Evolutionary conservation across 1,139 yeast genomes (phyloP), one percentile per base, ranked within the genome.

Genomic region (Blastobotrys arbuscula): DNA sequence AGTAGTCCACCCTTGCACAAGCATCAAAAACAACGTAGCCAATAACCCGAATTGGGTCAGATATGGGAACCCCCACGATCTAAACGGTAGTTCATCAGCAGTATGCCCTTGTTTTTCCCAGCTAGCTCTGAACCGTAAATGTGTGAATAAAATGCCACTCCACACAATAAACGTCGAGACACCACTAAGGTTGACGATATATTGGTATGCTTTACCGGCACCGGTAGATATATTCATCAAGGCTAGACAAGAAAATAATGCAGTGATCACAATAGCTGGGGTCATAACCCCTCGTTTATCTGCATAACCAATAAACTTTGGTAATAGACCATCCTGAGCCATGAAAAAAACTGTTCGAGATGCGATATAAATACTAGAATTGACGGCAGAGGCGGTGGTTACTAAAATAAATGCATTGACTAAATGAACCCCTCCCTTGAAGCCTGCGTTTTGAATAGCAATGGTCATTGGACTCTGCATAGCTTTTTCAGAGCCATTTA

Each of bases 101-200:
- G 74, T 58, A 42, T 69, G 63, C 15, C 82, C 82, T 51, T 77
- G 81, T 1, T 59, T 53, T 10, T 60, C 56, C 79, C 78, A 74
- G 1, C 80, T 82, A 21, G 61, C 57, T 50, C 83, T 70, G 63
- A 79, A 78, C 37, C 81, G 66, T 24, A 77, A 69, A 61, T 76
- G 79, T 48, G 74, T 63, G 56, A 71, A 63, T 63, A 80, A 76
- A 50, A 78, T 73, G 50, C 74, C 68, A 12, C 74, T 67, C 71
- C 79, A 79, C 15, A 79, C 72, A 52, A 77, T 65, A 56, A 79
- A 73, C 42, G 78, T 68, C 10, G 81, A 78, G 23, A 80, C 77
- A 18, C 82, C 79, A 40, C 85, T 79, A 43, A 90, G 81, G 67
- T 86, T 87, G 57, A 88, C 76, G 55, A 90, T 77, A 90, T 96